Percentiles rank a stretch among this genome's conserved stretches.
phyloP scores from a whole-genome alignment of 257 asterid genomes.

The Craterostigma plantagineum region DNA sequence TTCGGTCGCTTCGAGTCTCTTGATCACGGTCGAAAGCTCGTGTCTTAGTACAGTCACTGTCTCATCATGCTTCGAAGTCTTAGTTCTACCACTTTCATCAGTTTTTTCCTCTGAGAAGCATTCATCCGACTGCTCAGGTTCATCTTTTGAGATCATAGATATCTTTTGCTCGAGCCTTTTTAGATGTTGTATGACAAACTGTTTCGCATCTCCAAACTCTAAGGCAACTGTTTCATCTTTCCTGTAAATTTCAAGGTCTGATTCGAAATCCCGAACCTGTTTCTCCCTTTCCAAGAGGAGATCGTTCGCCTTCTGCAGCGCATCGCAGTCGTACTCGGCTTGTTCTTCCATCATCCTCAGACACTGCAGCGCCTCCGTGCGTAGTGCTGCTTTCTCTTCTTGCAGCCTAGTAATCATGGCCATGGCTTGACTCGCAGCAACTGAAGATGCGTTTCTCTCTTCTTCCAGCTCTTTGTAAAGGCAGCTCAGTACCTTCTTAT shows the following conservation, averaged over 20 bases:
- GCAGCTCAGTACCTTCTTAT: constrained; percentile 22
- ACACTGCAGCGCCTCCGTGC: constrained; percentile 84
- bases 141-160: constrained; percentile 9
- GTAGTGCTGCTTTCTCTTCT: constrained; percentile 88
- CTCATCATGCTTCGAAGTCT: constrained; percentile 10
- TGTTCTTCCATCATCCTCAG: constrained; percentile 96
- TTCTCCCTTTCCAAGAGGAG: constrained; percentile 75
- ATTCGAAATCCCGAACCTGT: constrained; percentile 68
- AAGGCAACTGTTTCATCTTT: constrained; percentile 60
- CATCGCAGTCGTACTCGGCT: constrained; percentile 80
- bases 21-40: constrained; percentile 23
- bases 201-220: constrained; percentile 28
- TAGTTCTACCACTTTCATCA: constrained; percentile 9
- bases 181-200: constrained; percentile 17
- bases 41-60: constrained; percentile 13
- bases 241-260: constrained; percentile 41
- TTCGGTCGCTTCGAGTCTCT: constrained; percentile 28
- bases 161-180: constrained; percentile 27
- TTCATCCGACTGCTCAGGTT: too few relatives aligned
- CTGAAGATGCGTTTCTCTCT: constrained; percentile 73
- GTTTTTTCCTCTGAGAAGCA: constrained; percentile 7
- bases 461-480: constrained; percentile 68
- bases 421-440: constrained; percentile 78
- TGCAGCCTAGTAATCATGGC: constrained; percentile 89
- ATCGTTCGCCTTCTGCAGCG: constrained; percentile 62